phyloP scores from a whole-genome alignment of 352 stramenopile genomes.

The Globisporangium abappressorium region DNA sequence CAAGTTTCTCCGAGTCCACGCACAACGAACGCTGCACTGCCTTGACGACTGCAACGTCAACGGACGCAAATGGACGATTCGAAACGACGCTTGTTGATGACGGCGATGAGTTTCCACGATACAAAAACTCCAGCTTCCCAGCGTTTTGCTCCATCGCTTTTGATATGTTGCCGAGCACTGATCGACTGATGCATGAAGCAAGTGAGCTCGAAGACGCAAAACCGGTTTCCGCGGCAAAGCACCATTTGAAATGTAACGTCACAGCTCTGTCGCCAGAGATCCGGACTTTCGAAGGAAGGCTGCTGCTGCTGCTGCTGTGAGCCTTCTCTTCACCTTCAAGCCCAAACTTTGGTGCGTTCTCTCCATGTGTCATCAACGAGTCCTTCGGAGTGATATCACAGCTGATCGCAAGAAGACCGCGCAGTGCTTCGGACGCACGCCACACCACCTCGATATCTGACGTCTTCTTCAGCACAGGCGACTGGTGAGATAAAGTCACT shows the following conservation, averaged over 20 bases:
- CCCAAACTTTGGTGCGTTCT: conserved; percentile 11
- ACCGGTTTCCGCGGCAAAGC: conserved; percentile 54
- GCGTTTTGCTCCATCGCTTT: conserved; percentile 47
- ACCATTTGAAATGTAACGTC: conserved; percentile 58
- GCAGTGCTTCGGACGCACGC: conserved; percentile 43
- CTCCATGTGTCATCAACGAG: conserved; percentile 25
- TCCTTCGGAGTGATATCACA: conserved; percentile 38
- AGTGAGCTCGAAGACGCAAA: conserved; percentile 65
- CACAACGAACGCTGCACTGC: conserved; percentile 58
- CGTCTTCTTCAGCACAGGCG: conserved; percentile 18
- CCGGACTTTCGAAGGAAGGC: conserved; percentile 42
- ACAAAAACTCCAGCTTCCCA: conserved; percentile 57
- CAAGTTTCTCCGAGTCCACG: conserved; percentile 62
- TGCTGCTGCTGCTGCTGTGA: not conserved
- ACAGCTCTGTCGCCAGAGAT: conserved; percentile 33
- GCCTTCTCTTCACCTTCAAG: not conserved
- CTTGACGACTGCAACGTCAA: conserved; percentile 73
- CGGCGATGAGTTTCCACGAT: conserved; percentile 15
- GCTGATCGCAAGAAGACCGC: conserved; percentile 47
- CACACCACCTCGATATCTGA: conserved; percentile 53
- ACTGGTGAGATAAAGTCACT: conserved; percentile 39
- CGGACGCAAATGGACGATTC: conserved; percentile 20
- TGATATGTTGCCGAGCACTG: conserved; percentile 60
- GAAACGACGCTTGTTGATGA: conserved; percentile 12
- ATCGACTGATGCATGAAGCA: conserved; percentile 64